These are phyloP conservation scores for Fusarium coffeatum DNA, from an alignment of 2,329 filamentous ascomycete genomes.

Conservation along the genomic window DNA sequence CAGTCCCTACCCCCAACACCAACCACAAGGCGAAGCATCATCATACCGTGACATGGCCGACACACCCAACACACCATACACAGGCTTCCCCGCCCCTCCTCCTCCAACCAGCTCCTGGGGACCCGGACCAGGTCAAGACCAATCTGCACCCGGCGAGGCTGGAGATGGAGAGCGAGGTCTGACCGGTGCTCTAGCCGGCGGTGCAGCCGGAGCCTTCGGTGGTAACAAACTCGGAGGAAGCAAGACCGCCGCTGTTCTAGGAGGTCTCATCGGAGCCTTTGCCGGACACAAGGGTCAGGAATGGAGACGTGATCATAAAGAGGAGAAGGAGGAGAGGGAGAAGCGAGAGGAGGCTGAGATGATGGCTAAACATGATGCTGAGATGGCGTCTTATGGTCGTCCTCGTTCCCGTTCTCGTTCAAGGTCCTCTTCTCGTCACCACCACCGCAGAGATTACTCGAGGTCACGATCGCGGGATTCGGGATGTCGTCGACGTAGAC, in stretches of 20 bases:
- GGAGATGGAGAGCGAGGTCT: slow-evolving; percentile 1
- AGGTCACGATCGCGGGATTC: background rate
- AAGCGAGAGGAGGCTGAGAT: background rate
- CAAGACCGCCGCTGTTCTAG: background rate
- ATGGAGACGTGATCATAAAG: background rate
- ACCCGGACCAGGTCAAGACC: background rate
- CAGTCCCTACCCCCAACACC: background rate
- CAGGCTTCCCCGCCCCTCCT: background rate
- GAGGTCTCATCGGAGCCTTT: background rate
- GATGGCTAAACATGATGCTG: background rate
- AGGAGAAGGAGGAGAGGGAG: background rate
- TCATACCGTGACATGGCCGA: background rate
- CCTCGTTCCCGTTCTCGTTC: background rate
- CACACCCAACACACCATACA: background rate
- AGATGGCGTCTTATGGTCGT: background rate
- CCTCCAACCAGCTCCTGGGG: background rate
- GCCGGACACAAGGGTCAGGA: slow-evolving; percentile 1
- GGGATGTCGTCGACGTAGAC: background rate
- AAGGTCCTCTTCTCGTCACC: background rate
- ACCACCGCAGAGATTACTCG: background rate
- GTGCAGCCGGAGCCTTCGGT: background rate
- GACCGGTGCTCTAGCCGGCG: background rate
- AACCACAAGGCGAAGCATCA: background rate
- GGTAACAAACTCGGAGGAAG: slow-evolving; percentile 3
- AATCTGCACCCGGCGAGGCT: background rate